Conservation (phyloP, 345 rosid genomes). For the Lepidium aucheri region DNA sequence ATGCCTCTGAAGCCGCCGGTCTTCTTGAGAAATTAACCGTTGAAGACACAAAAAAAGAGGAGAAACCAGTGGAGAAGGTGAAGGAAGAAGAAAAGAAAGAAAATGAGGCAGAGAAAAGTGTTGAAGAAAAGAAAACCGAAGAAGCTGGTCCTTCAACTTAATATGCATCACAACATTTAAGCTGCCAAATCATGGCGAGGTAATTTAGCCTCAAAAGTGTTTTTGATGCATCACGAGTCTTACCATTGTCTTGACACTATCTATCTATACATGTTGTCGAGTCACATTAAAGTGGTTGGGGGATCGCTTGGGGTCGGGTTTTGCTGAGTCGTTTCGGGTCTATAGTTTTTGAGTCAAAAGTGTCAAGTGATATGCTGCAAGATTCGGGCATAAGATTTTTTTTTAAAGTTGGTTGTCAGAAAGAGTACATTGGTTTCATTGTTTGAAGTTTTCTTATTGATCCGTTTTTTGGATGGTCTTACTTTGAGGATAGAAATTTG, state of each 20-base stretch:
- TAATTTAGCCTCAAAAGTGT: conserved; percentile 11
- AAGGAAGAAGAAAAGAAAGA: conserved; percentile 36
- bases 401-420: conserved; percentile 9
- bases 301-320: conserved; percentile 20
- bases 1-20: conserved; percentile 64
- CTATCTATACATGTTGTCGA: conserved; percentile 16
- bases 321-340: conserved; percentile 18
- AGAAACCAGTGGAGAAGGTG: conserved; percentile 19
- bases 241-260: conserved; percentile 12
- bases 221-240: conserved; percentile 18
- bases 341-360: conserved; percentile 20
- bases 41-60: conserved; percentile 52
- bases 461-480: conserved; percentile 10
- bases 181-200: conserved; percentile 12
- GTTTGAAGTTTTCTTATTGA: not conserved
- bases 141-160: conserved; percentile 45
- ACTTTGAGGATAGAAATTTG: not conserved
- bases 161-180: conserved; percentile 7
- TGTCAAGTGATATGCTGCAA: not conserved
- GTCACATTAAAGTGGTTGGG: conserved; percentile 16
- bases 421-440: conserved; percentile 15
- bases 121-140: conserved; percentile 41
- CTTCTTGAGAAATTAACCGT: conserved; percentile 65
- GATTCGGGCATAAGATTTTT: not conserved
- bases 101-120: conserved; percentile 22